phyloP scores from a whole-genome alignment of 1,139 yeast species.

The Diutina scorzettiae region DNA sequence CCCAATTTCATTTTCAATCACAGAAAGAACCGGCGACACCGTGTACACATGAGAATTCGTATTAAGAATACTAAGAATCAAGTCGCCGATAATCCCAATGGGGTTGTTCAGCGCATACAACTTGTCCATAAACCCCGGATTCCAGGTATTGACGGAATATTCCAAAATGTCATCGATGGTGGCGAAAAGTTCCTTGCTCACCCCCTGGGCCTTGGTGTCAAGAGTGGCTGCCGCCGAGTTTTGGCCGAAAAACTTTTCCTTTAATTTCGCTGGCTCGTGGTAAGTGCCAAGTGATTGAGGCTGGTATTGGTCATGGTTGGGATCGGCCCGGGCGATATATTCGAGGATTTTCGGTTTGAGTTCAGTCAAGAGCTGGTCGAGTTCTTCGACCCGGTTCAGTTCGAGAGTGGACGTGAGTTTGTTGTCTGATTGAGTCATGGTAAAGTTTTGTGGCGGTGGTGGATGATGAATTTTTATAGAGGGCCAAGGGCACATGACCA shows the following conservation, averaged over 20 bases:
- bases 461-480: too few species aligned
- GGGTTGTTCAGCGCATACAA: conserved; percentile 79
- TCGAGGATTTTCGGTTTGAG: conserved; percentile 27
- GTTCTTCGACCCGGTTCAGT: conserved; percentile 24
- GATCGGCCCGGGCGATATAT: conserved; percentile 26
- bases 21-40: conserved; percentile 71
- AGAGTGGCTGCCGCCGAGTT: neutral
- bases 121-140: conserved; percentile 76
- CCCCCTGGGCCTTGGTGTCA: conserved; percentile 8
- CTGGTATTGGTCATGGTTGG: conserved; percentile 16
- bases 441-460: neutral
- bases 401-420: conserved; percentile 15
- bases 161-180: conserved; percentile 48
- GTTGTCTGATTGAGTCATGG: conserved; percentile 2
- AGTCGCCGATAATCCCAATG: conserved; percentile 66
- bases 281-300: conserved; percentile 26
- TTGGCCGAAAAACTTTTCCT: conserved; percentile 8
- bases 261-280: conserved; percentile 23
- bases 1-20: conserved; percentile 61
- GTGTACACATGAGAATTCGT: conserved; percentile 83
- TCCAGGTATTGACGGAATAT: conserved; percentile 78
- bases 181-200: conserved; percentile 19
- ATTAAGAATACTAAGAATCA: conserved; percentile 57
- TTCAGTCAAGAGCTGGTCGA: conserved; percentile 21
- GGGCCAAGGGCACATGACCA: too few species aligned